Evolutionary conservation across 495 filamentous ascomycete species (phyloP).

Genomic region (Geoglossum glabrum): DNA sequence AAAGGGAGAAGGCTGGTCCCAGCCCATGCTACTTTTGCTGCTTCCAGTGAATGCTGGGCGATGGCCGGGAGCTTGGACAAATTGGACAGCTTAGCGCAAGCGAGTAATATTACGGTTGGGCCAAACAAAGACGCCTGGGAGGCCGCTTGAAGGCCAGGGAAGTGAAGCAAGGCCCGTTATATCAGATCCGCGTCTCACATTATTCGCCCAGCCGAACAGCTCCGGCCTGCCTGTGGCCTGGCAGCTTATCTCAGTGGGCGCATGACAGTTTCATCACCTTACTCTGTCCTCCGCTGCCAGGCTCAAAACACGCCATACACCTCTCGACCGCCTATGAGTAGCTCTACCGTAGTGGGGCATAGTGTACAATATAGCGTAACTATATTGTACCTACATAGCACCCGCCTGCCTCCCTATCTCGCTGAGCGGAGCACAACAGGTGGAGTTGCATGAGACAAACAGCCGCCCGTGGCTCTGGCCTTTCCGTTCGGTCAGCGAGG

Average conservation of each 20-base stretch:
- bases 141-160: background rate
- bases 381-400: too few relatives aligned
- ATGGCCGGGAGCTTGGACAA: background rate
- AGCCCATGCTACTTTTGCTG: background rate
- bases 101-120: background rate
- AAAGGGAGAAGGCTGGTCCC: background rate
- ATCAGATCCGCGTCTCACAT: background rate
- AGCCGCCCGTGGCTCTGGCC: too few relatives aligned
- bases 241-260: background rate
- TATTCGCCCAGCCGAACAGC: background rate
- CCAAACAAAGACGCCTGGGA: background rate
- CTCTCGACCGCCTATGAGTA: too few relatives aligned
- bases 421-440: too few relatives aligned
- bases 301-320: too few relatives aligned
- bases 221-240: background rate
- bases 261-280: background rate
- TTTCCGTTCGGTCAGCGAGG: too few relatives aligned
- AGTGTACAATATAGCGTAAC: too few relatives aligned
- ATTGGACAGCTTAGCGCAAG: slow-evolving; percentile 1
- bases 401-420: too few relatives aligned
- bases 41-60: background rate
- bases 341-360: too few relatives aligned
- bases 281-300: background rate
- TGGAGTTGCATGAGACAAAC: too few relatives aligned
- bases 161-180: background rate